Evolutionary conservation across 2,329 filamentous ascomycete genomes (phyloP), one percentile per base, ranked within the genome.

Genomic region (Incumbomyces delicatus): DNA sequence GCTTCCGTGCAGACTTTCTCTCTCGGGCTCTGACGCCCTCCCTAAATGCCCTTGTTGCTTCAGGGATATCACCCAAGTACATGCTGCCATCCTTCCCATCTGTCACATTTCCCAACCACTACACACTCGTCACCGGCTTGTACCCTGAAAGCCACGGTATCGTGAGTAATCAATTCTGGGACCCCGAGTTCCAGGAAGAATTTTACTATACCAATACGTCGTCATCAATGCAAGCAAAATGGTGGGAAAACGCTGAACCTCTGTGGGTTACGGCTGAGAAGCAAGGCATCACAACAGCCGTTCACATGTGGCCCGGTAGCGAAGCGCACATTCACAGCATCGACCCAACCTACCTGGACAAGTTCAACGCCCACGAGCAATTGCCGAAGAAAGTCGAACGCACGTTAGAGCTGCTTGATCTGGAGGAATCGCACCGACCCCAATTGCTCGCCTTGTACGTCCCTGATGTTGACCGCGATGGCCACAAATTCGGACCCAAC

Each of bases 251-350:
- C 34, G 92, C 88, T 2, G 88, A 96, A 62, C 92, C 92, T 0
- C 73, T 98, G 27, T 98, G 92, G 92, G 83, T 84, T 20, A 94
- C 90, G 1, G 90, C 90, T 4, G 92, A 96, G 68, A 78, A 77
- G 48, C 83, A 87, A 56, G 84, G 84, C 5, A 72, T 94, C 29
- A 77, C 78, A 47, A 80, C 82, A 27, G 92, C 87, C 1, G 80
- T 98, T 20, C 92, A 98, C 63, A 98, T 98, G 92, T 98, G 92
- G 92, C 92, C 92, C 1, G 92, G 92, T 2, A 94, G 86, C 36
- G 92, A 98, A 67, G 89, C 89, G 5, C 82, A 87, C 62, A 84
- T 94, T 50, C 73, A 79, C 11, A 72, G 75, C n/a, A 71, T 81
- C 14, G 81, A 89, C 52, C 87, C 89, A 2, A 81, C 79, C 8